Percentiles rank a stretch among this genome's conserved stretches.
These are phyloP conservation scores for Pleurotus salmoneostramineus DNA, from an alignment of 768 basidiomycete species.

Conservation along the genomic window DNA sequence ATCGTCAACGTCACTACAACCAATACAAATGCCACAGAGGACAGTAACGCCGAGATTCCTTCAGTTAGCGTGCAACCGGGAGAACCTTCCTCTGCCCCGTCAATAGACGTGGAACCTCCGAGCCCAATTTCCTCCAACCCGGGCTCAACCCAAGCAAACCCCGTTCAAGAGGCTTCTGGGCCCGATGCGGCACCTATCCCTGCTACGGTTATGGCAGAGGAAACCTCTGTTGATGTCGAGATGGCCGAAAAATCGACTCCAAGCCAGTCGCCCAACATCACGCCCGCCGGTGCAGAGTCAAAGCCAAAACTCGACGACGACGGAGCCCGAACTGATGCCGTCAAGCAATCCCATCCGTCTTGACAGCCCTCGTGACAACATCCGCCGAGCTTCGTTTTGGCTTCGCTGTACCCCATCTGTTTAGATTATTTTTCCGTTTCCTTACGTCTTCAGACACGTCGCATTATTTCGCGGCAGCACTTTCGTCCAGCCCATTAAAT, in stretches of 20 bases:
- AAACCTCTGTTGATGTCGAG: constrained; percentile 13
- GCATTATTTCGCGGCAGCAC: neutral
- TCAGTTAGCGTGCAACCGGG: neutral
- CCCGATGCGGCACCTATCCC: neutral
- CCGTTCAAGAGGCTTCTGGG: too few relatives aligned
- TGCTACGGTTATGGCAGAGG: constrained; percentile 6
- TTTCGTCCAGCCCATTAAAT: too few relatives aligned
- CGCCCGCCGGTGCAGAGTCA: too few relatives aligned
- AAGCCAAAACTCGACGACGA: too few relatives aligned
- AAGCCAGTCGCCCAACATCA: too few relatives aligned
- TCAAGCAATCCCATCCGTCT: neutral
- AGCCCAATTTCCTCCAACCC: neutral
- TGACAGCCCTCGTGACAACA: neutral
- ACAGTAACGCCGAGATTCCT: neutral
- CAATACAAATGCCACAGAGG: neutral
- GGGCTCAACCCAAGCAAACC: too few relatives aligned
- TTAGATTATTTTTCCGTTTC: neutral
- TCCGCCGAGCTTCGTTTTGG: neutral
- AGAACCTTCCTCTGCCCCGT: neutral
- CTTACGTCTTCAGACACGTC: neutral
- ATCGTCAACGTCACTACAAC: neutral
- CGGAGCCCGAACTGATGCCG: neutral
- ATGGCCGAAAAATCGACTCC: constrained; percentile 10
- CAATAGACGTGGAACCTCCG: neutral
- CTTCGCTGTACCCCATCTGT: neutral